These are phyloP conservation scores for Termitomyces sp. DNA, from an alignment of 768 basidiomycete species.

Conservation along the genomic window DNA sequence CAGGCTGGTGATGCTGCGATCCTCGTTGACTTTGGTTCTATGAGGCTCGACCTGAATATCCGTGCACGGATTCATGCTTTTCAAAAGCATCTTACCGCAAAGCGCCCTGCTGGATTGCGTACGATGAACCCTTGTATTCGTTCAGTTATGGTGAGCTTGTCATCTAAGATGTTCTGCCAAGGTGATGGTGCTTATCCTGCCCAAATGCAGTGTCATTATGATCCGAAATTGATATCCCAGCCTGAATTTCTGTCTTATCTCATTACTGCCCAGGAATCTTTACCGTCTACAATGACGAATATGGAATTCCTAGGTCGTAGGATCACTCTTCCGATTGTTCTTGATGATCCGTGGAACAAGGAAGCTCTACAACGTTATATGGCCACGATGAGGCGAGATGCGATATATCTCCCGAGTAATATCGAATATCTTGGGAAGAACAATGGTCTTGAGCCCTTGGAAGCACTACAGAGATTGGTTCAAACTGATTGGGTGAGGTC, in stretches of 20 bases:
- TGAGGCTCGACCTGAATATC: conserved; percentile 45
- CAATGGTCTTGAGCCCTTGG: conserved; percentile 45
- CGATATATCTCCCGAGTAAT: conserved; percentile 66
- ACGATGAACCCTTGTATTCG: conserved; percentile 49
- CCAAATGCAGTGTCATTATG: conserved; percentile 25
- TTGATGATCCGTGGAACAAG: conserved; percentile 55
- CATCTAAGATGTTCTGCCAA: conserved; percentile 52
- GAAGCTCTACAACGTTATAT: conserved; percentile 57
- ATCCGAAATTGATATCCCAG: conserved; percentile 39
- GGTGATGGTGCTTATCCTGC: not conserved
- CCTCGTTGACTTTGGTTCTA: conserved; percentile 56
- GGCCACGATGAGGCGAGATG: conserved; percentile 46
- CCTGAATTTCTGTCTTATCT: conserved; percentile 36
- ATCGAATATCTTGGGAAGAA: conserved; percentile 61
- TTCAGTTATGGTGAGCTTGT: conserved; percentile 49
- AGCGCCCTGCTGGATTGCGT: conserved; percentile 29
- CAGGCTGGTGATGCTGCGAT: conserved; percentile 64
- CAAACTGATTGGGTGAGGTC: conserved; percentile 44
- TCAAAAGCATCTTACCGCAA: conserved; percentile 31
- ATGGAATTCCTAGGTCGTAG: conserved; percentile 46
- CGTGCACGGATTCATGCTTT: conserved; percentile 58
- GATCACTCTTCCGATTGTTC: conserved; percentile 56
- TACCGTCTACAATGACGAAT: conserved; percentile 34
- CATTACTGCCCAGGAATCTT: conserved; percentile 27
- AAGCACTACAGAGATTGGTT: conserved; percentile 41